Conservation (phyloP, 2,329 filamentous ascomycete species). For the Ceratocystis variospora region DNA sequence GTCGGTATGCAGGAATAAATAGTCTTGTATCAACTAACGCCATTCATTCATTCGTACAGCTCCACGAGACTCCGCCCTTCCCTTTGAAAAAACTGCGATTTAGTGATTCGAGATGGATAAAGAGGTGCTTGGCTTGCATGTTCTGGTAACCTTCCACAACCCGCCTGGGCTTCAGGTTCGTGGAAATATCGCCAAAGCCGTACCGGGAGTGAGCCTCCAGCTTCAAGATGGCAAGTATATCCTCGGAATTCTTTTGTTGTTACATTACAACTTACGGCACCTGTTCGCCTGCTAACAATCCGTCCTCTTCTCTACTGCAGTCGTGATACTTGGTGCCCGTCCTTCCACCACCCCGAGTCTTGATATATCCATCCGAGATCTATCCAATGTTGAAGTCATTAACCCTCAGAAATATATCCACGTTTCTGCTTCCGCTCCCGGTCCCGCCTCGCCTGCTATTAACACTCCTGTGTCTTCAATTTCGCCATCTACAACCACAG, state of each 20-base stretch:
- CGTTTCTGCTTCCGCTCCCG: slow-evolving; percentile 21
- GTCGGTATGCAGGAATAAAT: too few species aligned
- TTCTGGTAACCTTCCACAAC: slow-evolving; percentile 56
- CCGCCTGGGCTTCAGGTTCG: slow-evolving; percentile 51
- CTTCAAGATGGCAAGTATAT: slow-evolving; percentile 52
- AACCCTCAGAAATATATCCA: slow-evolving; percentile 24
- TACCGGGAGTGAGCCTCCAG: slow-evolving; percentile 51
- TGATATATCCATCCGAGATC: slow-evolving; percentile 30
- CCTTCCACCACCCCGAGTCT: slow-evolving; percentile 20
- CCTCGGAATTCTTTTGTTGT: neutral
- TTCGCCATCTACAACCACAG: slow-evolving; percentile 24
- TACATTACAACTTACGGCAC: too few species aligned
- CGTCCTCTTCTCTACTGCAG: neutral
- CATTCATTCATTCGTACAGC: neutral
- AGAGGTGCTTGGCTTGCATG: slow-evolving; percentile 62
- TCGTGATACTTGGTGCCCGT: slow-evolving; percentile 5
- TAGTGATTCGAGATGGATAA: slow-evolving; percentile 22
- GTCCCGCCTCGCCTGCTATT: slow-evolving; percentile 17
- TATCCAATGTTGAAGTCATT: slow-evolving; percentile 30
- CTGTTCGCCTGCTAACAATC: too few species aligned
- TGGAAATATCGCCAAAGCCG: slow-evolving; percentile 57
- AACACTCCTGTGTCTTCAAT: slow-evolving; percentile 22
- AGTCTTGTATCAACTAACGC: neutral
- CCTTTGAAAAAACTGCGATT: neutral
- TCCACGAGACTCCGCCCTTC: neutral